Conservation (phyloP, 2,329 filamentous ascomycete species). For the Monilinia laxa region DNA sequence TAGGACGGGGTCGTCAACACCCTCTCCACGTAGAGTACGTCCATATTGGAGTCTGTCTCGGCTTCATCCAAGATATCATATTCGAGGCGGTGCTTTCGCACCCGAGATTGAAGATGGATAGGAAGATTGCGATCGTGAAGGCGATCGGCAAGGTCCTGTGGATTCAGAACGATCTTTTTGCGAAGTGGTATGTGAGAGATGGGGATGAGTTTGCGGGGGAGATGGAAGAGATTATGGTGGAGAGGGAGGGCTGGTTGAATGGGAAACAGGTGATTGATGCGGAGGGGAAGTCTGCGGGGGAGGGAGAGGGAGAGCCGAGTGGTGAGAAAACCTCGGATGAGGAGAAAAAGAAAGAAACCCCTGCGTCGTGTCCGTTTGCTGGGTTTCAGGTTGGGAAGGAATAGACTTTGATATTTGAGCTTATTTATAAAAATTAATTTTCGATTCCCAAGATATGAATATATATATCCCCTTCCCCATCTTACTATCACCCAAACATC, state of each 20-base stretch:
- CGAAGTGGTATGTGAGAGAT: slow-evolving; percentile 64
- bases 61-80: slow-evolving; percentile 75
- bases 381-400: not conserved
- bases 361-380: slow-evolving; percentile 14
- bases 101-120: slow-evolving; percentile 57
- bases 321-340: not conserved
- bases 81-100: slow-evolving; percentile 71
- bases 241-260: slow-evolving; percentile 19
- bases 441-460: too few species aligned
- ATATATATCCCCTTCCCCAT: too few species aligned
- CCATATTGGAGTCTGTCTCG: slow-evolving; percentile 70
- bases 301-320: not conserved
- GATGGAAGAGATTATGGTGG: slow-evolving; percentile 19
- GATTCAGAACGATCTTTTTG: slow-evolving; percentile 85
- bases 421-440: too few species aligned
- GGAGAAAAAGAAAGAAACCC: not conserved
- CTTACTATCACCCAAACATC: too few species aligned
- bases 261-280: slow-evolving; percentile 14
- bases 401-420: not conserved
- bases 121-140: slow-evolving; percentile 72
- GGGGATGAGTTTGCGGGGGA: slow-evolving; percentile 19
- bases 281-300: not conserved
- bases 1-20: slow-evolving; percentile 19
- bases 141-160: slow-evolving; percentile 79
- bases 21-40: slow-evolving; percentile 60